Evolutionary conservation across 2,329 filamentous ascomycete species (phyloP).

Genomic region (Colletotrichum sublineola): DNA sequence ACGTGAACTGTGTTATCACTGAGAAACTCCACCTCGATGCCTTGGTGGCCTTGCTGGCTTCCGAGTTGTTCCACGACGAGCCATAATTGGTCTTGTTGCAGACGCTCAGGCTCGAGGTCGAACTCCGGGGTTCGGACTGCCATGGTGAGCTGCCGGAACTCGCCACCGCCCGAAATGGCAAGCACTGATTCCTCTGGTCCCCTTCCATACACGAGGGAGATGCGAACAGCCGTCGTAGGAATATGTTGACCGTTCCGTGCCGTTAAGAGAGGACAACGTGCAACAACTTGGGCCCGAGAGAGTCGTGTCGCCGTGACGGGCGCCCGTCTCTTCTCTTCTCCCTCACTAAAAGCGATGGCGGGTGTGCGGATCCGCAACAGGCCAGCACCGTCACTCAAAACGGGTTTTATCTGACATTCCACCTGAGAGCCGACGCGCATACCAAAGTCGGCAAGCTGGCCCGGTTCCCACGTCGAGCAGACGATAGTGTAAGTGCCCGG

Average conservation of each 20-base stretch:
- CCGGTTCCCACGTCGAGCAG: conserved; percentile 89
- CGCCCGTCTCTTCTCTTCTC: conserved; percentile 56
- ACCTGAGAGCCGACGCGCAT: conserved; percentile 78
- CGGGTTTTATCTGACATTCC: conserved; percentile 67
- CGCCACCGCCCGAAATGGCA: conserved; percentile 77
- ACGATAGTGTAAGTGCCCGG: conserved; percentile 87
- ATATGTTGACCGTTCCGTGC: conserved; percentile 42
- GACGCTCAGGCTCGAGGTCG: conserved; percentile 76
- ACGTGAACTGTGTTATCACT: conserved; percentile 62
- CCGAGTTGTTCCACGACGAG: conserved; percentile 85
- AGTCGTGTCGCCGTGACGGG: conserved; percentile 60
- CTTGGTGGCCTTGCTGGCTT: conserved; percentile 56
- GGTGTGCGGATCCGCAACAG: conserved; percentile 73
- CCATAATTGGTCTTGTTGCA: conserved; percentile 74
- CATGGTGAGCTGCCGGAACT: conserved; percentile 77
- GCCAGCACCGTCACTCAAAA: conserved; percentile 82
- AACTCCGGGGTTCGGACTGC: conserved; percentile 80
- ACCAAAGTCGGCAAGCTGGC: conserved; percentile 80
- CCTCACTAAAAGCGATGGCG: conserved; percentile 64
- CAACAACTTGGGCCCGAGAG: conserved; percentile 72
- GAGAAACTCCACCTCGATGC: conserved; percentile 67
- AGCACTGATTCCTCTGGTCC: conserved; percentile 77
- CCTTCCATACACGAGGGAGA: conserved; percentile 80
- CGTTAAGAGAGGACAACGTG: conserved; percentile 45
- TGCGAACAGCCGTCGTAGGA: conserved; percentile 65